Evolutionary conservation across 2,329 filamentous ascomycete species (phyloP), one percentile per base, ranked within the genome.

Genomic region (Alternaria tenuissima): DNA sequence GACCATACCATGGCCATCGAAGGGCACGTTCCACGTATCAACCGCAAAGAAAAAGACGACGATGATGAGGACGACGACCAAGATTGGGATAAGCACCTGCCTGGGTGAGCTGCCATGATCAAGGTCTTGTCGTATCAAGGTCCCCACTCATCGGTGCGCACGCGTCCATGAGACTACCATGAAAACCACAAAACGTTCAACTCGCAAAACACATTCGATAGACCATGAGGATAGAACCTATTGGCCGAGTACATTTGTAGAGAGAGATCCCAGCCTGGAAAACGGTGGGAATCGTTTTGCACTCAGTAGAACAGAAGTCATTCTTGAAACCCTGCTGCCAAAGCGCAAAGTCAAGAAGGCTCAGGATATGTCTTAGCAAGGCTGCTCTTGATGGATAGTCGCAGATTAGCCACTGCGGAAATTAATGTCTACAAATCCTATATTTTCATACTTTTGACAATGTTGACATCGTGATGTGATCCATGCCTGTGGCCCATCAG

Each of bases 1-100:
- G 62, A 71, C 36, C 67, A 73, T 5, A 76, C 77, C 52, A 70
- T 77, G 70, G 74, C 75, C 18, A 78, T 80, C 34, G 78, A 80
- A 59, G 77, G 77, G 4, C 76, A 80, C 48, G 63, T 79, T 8
- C 77, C 78, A 14, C 68, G 68, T 14, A 59, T 62, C 42, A 63
- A 70, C 51, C 57, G 63, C 8, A 64, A 59, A 24, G 64, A 57
- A 2, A 44, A 57, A 11, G 67, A 65, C 3, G 68, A 70, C 7
- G 65, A 66, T 8, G 67, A 66, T 16, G 67, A 69, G 1, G 69
- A 75, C 28, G 71, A 70, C 52, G 54, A 55, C 24, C 66, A 75
- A 24, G 76, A 78, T 44, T 78, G 75, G 76, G 76, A 78, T 46
- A 74, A 73, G 55, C 67, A 73, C 52, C 55, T 78, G 30, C 70